Evolutionary conservation across 345 rosid genomes (phyloP).

Genomic region (Crucihimalaya himalaica): DNA sequence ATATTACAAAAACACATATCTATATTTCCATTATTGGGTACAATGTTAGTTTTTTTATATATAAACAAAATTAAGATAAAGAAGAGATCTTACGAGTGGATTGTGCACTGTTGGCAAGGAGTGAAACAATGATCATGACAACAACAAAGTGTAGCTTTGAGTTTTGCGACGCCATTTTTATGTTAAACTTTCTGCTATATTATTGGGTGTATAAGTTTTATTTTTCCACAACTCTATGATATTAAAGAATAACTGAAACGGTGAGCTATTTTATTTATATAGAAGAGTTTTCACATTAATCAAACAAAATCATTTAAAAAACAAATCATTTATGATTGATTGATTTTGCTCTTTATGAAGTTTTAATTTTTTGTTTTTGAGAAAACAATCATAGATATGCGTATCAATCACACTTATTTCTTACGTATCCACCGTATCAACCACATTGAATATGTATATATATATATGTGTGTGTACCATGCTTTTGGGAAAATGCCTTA

Average conservation of each 20-base stretch:
- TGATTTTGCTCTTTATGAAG: constrained; percentile 16
- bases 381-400: constrained; percentile 2
- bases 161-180: constrained; percentile 18
- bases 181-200: neutral
- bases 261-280: neutral
- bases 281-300: neutral
- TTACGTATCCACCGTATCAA: neutral
- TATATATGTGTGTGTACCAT: neutral
- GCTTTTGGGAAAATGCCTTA: neutral
- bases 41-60: neutral
- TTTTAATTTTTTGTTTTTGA: neutral
- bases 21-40: neutral
- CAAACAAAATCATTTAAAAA: neutral
- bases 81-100: constrained; percentile 20
- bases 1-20: neutral
- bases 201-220: neutral
- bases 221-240: neutral
- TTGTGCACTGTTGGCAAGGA: constrained; percentile 22
- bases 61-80: neutral
- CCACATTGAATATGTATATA: neutral
- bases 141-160: constrained; percentile 28
- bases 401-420: constrained; percentile 3
- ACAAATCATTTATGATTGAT: neutral
- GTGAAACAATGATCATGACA: constrained; percentile 26
- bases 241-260: neutral